phyloP scores from a whole-genome alignment of 2,329 filamentous ascomycete genomes.

The Plectosphaerella sp. region DNA sequence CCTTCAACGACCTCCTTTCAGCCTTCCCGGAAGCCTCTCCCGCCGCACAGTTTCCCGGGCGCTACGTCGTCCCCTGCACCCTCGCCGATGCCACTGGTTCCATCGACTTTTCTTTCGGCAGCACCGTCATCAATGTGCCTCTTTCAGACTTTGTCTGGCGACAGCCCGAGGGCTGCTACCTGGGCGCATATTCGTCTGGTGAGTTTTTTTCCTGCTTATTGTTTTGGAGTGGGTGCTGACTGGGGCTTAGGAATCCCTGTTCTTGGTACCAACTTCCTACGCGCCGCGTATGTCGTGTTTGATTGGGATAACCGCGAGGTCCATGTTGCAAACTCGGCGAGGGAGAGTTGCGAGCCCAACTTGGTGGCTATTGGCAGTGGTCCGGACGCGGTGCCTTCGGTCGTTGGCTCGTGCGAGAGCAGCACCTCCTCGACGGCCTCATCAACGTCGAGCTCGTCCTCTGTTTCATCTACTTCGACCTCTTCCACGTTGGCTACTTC shows the following conservation, averaged over 20 bases:
- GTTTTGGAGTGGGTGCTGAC: not conserved
- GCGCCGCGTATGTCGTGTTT: conserved; percentile 16
- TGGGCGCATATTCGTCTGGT: conserved; percentile 7
- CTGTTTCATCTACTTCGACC: not conserved
- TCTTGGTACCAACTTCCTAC: conserved; percentile 7
- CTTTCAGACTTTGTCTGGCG: conserved; percentile 13
- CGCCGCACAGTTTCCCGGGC: conserved; percentile 1
- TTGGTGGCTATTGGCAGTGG: conserved; percentile 32
- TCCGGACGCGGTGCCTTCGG: conserved; percentile 26
- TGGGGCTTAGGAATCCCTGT: conserved; percentile 19
- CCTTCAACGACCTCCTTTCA: conserved; percentile 2
- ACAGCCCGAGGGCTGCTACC: conserved; percentile 4
- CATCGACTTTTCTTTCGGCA: conserved; percentile 12
- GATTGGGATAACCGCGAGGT: conserved; percentile 34
- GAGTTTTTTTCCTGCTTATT: not conserved
- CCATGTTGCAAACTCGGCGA: conserved; percentile 28
- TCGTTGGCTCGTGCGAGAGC: not conserved
- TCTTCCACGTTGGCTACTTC: not conserved
- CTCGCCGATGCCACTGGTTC: conserved; percentile 5
- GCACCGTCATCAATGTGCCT: conserved; percentile 11
- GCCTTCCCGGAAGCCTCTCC: conserved; percentile 2
- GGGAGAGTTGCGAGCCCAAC: conserved; percentile 26
- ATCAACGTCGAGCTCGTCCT: not conserved
- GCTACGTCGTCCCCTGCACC: conserved; percentile 7
- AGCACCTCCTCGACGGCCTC: not conserved